These are phyloP conservation scores for Suzukiozyma palmioleophila DNA, from an alignment of 1,139 yeast species.

Conservation along the genomic window DNA sequence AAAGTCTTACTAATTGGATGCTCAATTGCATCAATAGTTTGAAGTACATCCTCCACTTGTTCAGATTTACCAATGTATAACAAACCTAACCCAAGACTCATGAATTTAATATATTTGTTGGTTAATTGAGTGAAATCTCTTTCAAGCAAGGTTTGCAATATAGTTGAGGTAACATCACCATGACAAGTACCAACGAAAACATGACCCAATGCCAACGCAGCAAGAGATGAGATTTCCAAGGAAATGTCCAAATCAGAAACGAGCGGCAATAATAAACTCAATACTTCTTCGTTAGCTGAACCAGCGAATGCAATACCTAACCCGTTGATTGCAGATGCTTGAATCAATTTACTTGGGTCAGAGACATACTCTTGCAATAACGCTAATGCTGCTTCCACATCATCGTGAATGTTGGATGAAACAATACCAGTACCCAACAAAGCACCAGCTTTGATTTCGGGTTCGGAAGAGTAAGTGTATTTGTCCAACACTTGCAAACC, in stretches of 20 bases:
- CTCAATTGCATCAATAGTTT: conserved; percentile 91
- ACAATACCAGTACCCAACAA: conserved; percentile 91
- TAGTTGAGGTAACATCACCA: conserved; percentile 89
- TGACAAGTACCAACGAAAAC: conserved; percentile 94
- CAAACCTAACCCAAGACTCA: conserved; percentile 89
- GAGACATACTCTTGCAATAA: conserved; percentile 75
- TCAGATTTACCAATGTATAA: conserved; percentile 93
- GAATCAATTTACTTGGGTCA: conserved; percentile 48
- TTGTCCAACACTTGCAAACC: conserved; percentile 90
- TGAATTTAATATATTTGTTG: conserved; percentile 82
- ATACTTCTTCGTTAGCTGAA: conserved; percentile 79
- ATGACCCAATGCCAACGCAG: conserved; percentile 91
- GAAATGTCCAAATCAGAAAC: conserved; percentile 75
- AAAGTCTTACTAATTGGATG: conserved; percentile 90
- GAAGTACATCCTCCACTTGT: conserved; percentile 91
- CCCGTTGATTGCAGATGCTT: conserved; percentile 83
- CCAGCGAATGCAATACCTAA: conserved; percentile 96
- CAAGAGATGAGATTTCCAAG: conserved; percentile 77
- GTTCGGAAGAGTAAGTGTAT: conserved; percentile 80
- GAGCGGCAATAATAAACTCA: conserved; percentile 75
- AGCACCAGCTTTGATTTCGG: conserved; percentile 94
- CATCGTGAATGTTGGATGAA: conserved; percentile 94
- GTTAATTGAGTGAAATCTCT: conserved; percentile 74
- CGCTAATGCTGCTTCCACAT: conserved; percentile 88
- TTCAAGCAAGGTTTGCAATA: conserved; percentile 85